These are phyloP conservation scores for Colletotrichum theobromicola DNA, from an alignment of 2,329 filamentous ascomycete species.

Conservation along the genomic window DNA sequence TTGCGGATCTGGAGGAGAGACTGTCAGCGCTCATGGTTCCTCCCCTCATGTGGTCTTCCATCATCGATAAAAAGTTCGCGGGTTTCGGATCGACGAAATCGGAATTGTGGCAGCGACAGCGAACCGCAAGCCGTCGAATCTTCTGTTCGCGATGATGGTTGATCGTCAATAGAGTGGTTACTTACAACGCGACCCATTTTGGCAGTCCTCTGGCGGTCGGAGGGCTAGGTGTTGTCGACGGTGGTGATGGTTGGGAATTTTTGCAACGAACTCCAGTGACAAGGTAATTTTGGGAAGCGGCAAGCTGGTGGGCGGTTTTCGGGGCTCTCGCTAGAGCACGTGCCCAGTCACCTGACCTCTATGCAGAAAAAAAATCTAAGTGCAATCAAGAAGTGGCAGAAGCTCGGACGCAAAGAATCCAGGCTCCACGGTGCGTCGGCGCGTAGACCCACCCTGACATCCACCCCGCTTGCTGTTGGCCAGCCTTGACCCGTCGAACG, in stretches of 20 bases:
- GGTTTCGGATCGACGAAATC: neutral
- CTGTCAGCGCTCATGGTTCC: constrained; percentile 14
- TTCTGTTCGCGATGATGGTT: neutral
- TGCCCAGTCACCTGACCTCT: constrained; percentile 1
- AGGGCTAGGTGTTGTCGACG: constrained; percentile 23
- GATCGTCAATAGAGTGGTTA: constrained; percentile 22
- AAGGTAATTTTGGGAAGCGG: constrained; percentile 4
- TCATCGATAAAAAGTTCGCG: constrained; percentile 8
- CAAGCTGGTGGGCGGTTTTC: neutral
- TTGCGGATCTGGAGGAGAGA: constrained; percentile 59
- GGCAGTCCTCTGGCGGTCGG: constrained; percentile 28
- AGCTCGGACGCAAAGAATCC: constrained; percentile 7
- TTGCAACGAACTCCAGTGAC: neutral
- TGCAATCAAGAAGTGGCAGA: neutral
- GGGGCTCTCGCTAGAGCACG: constrained; percentile 11
- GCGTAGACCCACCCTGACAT: neutral
- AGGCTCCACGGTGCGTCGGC: neutral
- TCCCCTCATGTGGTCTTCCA: neutral
- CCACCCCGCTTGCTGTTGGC: neutral
- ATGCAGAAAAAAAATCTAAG: neutral
- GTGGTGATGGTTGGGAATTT: constrained; percentile 18
- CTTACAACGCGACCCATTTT: constrained; percentile 60
- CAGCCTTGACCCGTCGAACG: neutral
- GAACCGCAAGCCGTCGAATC: neutral
- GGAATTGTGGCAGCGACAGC: neutral